A percentile compares a stretch with the other conserved stretches of the same genome.
Evolutionary conservation across 1,284 basidiomycete species (phyloP).

Genomic region (Marasmius sp.): DNA sequence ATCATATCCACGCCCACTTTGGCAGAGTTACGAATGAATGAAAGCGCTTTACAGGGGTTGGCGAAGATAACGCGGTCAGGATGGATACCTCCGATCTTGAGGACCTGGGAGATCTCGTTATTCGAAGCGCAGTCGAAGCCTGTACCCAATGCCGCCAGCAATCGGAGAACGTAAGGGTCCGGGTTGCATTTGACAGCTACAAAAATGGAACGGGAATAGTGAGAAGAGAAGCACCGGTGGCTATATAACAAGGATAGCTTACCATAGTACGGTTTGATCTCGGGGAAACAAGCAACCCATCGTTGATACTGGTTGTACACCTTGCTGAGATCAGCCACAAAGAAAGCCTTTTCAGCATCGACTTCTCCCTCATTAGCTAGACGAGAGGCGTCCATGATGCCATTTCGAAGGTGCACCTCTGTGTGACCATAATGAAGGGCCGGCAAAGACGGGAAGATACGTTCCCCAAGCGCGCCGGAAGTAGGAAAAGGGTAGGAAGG

Average conservation of each 20-base stretch:
- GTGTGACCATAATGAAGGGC: constrained; percentile 67
- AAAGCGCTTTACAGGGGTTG: constrained; percentile 97
- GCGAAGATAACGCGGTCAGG: constrained; percentile 93
- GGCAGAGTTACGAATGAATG: constrained; percentile 87
- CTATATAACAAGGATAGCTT: constrained; percentile 22
- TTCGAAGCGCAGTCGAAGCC: constrained; percentile 99
- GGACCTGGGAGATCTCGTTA: constrained; percentile 86
- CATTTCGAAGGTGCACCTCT: constrained; percentile 69
- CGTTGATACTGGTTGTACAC: constrained; percentile 87
- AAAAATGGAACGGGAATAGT: constrained; percentile 15
- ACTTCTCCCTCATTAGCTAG: constrained; percentile 51
- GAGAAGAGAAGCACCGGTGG: constrained; percentile 16
- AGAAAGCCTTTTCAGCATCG: constrained; percentile 93
- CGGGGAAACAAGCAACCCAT: constrained; percentile 81
- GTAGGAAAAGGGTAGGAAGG: constrained; percentile 15
- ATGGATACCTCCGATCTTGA: constrained; percentile 69
- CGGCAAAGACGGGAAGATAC: constrained; percentile 63
- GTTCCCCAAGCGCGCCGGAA: constrained; percentile 37
- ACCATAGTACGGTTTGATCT: constrained; percentile 93
- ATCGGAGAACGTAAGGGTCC: constrained; percentile 89
- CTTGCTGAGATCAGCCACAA: constrained; percentile 90
- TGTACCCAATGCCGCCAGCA: constrained; percentile 86
- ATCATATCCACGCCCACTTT: constrained; percentile 84
- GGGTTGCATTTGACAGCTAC: constrained; percentile 97
- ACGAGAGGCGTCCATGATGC: constrained; percentile 63